These are phyloP conservation scores for Hymenoscyphus infarciens DNA, from an alignment of 2,329 filamentous ascomycete species.

Conservation along the genomic window DNA sequence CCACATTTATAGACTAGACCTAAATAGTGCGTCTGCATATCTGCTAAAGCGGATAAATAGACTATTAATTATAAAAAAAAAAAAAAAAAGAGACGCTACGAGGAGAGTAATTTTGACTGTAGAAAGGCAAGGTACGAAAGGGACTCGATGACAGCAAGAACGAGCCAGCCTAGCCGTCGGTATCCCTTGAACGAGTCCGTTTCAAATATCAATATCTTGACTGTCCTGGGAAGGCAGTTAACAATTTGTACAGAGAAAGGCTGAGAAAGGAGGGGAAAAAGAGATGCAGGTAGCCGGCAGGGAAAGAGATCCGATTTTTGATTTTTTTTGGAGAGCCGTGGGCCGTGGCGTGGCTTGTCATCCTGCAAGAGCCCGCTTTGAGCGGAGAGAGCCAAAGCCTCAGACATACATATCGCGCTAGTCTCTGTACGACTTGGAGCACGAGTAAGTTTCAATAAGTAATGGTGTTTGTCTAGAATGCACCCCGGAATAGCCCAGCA, in stretches of 20 bases:
- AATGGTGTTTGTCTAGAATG: not conserved
- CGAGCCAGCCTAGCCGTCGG: not conserved
- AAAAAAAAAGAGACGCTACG: no score
- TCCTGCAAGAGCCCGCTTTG: constrained; percentile 4
- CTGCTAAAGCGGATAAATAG: no score
- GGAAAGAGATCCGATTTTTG: not conserved
- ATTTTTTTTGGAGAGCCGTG: no score
- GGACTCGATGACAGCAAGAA: not conserved
- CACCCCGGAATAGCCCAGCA: not conserved
- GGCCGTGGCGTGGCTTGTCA: not conserved
- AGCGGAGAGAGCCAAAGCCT: not conserved
- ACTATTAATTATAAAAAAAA: no score
- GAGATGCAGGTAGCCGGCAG: not conserved
- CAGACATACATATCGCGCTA: constrained; percentile 3
- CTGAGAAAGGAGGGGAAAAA: not conserved
- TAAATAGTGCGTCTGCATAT: no score
- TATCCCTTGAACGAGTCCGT: not conserved
- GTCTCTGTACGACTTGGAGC: not conserved
- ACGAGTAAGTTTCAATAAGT: not conserved
- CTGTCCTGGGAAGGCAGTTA: not conserved
- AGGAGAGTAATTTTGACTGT: not conserved
- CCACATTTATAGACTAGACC: no score
- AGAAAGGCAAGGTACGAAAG: not conserved
- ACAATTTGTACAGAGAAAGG: not conserved
- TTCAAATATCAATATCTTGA: not conserved